Percentiles rank a stretch among this genome's conserved stretches.
Evolutionary conservation across 495 filamentous ascomycete species (phyloP).

Genomic region (Hypoxylon intermedium): DNA sequence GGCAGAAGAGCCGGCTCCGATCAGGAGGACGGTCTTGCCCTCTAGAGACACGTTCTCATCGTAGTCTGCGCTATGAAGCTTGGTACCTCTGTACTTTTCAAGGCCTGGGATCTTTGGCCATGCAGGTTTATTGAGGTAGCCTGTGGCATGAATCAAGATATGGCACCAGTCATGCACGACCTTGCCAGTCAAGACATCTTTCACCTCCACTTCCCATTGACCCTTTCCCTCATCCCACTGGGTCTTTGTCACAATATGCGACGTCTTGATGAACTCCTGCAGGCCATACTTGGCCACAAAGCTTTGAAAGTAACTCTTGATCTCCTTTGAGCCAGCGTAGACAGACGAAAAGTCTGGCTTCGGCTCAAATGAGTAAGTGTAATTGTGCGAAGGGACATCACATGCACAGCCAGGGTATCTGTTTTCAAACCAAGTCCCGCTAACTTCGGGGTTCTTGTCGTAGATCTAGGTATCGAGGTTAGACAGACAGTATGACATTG

Average conservation of each 20-base stretch:
- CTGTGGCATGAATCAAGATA: slow-evolving; percentile 58
- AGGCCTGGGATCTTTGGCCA: slow-evolving; percentile 65
- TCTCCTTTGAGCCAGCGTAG: slow-evolving; percentile 54
- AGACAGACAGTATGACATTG: not conserved
- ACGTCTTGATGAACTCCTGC: slow-evolving; percentile 50
- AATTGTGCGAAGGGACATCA: slow-evolving; percentile 47
- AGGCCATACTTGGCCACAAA: slow-evolving; percentile 55
- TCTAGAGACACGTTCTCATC: slow-evolving; percentile 52
- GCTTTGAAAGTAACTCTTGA: slow-evolving; percentile 53
- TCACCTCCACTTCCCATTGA: slow-evolving; percentile 53
- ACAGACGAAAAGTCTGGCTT: slow-evolving; percentile 57
- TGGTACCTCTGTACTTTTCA: slow-evolving; percentile 59
- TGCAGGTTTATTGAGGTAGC: slow-evolving; percentile 51
- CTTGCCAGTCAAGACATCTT: slow-evolving; percentile 44
- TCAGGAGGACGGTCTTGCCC: slow-evolving; percentile 59
- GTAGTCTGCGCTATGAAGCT: slow-evolving; percentile 63
- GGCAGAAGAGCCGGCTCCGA: slow-evolving; percentile 60
- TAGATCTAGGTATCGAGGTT: slow-evolving; percentile 6
- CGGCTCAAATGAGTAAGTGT: slow-evolving; percentile 60
- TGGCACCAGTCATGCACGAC: slow-evolving; percentile 53
- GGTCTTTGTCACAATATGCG: slow-evolving; percentile 46
- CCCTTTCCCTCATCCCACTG: slow-evolving; percentile 50
- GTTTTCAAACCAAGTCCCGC: slow-evolving; percentile 54
- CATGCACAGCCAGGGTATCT: slow-evolving; percentile 47
- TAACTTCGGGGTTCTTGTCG: slow-evolving; percentile 43